These are phyloP conservation scores for Canna indica DNA, from an alignment of 176 grass and related monocot species.

Conservation along the genomic window DNA sequence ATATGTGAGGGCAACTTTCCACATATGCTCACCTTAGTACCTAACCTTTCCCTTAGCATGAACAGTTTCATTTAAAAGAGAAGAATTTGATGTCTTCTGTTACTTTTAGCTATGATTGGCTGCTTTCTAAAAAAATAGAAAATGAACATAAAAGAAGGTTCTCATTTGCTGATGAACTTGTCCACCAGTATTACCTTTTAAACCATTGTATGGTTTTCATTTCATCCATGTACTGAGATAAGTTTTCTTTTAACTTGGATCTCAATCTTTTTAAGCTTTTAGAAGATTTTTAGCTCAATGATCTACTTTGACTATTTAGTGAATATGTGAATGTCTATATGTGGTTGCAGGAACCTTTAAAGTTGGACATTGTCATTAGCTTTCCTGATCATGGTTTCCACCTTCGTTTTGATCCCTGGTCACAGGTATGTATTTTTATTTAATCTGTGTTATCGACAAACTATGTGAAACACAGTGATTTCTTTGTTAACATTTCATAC, in stretches of 20 bases:
- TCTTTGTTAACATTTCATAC: neutral
- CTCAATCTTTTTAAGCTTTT: neutral
- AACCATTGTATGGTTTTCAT: neutral
- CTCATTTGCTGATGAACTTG: neutral
- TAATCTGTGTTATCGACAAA: neutral
- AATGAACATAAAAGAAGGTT: neutral
- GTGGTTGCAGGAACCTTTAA: slow-evolving; percentile 64
- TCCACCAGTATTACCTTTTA: neutral
- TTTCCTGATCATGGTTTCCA: slow-evolving; percentile 97
- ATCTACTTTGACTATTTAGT: slow-evolving; percentile 3
- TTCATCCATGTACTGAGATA: neutral
- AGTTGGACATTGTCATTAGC: slow-evolving; percentile 83
- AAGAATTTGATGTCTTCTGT: neutral
- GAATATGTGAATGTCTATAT: neutral
- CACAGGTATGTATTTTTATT: slow-evolving; percentile 43
- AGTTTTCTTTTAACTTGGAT: neutral
- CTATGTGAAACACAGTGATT: neutral
- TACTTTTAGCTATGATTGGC: neutral
- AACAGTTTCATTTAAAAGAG: neutral
- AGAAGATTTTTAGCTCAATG: neutral
- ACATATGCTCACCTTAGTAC: no score
- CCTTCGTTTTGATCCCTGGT: slow-evolving; percentile 89
- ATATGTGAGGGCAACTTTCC: no score
- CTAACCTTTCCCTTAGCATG: no score
- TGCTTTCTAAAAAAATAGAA: neutral